Base-by-base conservation (phyloP, 192 early-diverging fungal species). In the Linnemannia zychae region DNA sequence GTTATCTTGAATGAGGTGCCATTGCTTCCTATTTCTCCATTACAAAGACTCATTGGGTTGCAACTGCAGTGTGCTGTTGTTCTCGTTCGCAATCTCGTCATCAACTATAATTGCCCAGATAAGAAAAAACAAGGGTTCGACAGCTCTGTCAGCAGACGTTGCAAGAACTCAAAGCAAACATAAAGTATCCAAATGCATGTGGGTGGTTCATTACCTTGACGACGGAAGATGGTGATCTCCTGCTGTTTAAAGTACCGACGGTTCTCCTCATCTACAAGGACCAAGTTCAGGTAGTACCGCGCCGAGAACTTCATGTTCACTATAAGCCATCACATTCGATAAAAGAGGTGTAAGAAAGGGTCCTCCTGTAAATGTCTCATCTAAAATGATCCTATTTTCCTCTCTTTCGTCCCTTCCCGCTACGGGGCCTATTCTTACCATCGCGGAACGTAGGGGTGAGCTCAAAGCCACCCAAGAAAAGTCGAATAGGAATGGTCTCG, bases 291-390 rank as follows among this genome's bases (percentile, higher is more conserved):
- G 86, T 98, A 99, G 87, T 99, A 99, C 63, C 99, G 89, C 28
- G 97, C 97, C 1, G 97, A 98, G 85, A 98, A 99, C 88, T 98
- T 98, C 91, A 98, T 99, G 93, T 99, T 99, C 15, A 99, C 97
- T 84, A 84, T 79, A 15, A 31, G 57, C 13, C 24, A 12, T 53
- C 52, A 22, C 40, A 44, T 6, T 44, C 3, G 40, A 44, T 9
- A 9, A 44, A 44, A 38, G 38, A 69, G 28, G 3, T 28, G 57
- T 63, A 31, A 63, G 57, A 63, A 31, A 12, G 3, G 28, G 3
- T 3, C 2, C 9, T 6, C 24, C 24, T n/a, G 20, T n/a, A 28
- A 15, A 24, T 31, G 28, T 11, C 11, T 31, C 24, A 63, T 31
- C 0, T 63, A 28, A 9, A 63, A 31, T 22, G 28, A 63, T 63